Evolutionary conservation across 225 moss, liverwort and hornwort genomes (phyloP), one percentile per base, ranked within the genome.

Genomic region (Antitrichia curtipendula): DNA sequence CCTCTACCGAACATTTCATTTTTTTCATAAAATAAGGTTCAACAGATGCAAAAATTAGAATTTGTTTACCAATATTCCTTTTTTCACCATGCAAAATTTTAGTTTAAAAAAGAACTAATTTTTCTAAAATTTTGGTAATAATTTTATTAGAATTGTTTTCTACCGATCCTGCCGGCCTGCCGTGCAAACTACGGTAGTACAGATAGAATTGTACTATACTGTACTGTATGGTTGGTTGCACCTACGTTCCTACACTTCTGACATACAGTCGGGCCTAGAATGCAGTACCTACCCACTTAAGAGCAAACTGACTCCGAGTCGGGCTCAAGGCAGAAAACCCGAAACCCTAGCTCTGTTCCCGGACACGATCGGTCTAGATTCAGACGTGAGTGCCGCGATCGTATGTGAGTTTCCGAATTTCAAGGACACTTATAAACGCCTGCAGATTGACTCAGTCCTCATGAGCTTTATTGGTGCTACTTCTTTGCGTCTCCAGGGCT

Each of bases 331-430:
- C 81, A 36, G 65, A 23, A 41, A 82, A 10, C 68, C 68, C 22
- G 68, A 89, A 89, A 89, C 89, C 89, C 82, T 89, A 86, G 60
- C 47, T 47, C 69, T 34, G 43, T 69, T 41, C 69, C 60, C 43
- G 17, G 53, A 43, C 60, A 9, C 16, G 57, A 38, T 22, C 32
- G 45, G 82, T 71, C 70, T 71, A 86, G 78, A 86, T 86, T 86
- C 78, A 70, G 78, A 54, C 77, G 61, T 6, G 77, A 83, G 86
- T 83, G 86, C 78, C 54, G 83, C 45, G 82, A 83, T 89, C 41
- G 60, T 43, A 43, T 62, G 16, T 25, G 82, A n/a, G 79, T 38
- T 80, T 84, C 89, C 89, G 81, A 74, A 47, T 64, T 86, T 75
- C 34, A 58, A 66, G 81, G 80, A 22, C 79, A 54, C 80, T n/a